These are phyloP conservation scores for Fusarium lateritium DNA, from an alignment of 2,329 filamentous ascomycete genomes.

Conservation along the genomic window DNA sequence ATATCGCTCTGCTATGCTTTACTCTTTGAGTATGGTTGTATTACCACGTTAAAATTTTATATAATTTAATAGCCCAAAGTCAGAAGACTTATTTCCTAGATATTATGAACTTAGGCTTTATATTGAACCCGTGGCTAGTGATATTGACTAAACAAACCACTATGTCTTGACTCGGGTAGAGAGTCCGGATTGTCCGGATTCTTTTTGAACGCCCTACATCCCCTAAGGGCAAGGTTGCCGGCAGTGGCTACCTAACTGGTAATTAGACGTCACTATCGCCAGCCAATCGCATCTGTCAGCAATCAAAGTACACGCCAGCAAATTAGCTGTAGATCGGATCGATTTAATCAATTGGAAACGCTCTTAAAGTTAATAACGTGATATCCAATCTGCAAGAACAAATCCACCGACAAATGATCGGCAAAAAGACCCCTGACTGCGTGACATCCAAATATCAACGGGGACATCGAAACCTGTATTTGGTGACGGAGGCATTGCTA, in stretches of 20 bases:
- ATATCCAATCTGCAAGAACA: neutral
- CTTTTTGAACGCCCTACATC: too few relatives aligned
- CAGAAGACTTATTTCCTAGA: too few relatives aligned
- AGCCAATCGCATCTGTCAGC: slow-evolving; percentile 24
- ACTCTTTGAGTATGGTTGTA: too few relatives aligned
- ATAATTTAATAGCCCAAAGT: too few relatives aligned
- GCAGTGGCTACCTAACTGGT: neutral
- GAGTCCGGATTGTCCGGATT: too few relatives aligned
- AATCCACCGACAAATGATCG: slow-evolving; percentile 9
- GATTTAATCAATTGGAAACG: neutral
- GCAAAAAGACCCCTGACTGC: slow-evolving; percentile 21
- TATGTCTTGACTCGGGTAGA: too few relatives aligned
- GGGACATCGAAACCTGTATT: slow-evolving; percentile 6
- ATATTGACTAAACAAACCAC: too few relatives aligned
- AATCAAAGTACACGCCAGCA: neutral
- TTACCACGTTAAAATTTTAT: too few relatives aligned
- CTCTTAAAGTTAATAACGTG: slow-evolving; percentile 10
- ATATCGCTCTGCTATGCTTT: too few relatives aligned
- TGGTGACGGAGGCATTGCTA: neutral
- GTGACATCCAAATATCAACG: slow-evolving; percentile 14
- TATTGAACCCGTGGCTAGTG: too few relatives aligned
- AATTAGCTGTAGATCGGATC: neutral
- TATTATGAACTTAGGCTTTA: too few relatives aligned
- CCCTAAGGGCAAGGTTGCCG: neutral
- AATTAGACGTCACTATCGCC: neutral